Percentiles rank a stretch among this genome's conserved stretches.
These are phyloP conservation scores for Aspergillus texensis DNA, from an alignment of 2,329 filamentous ascomycete genomes.

Conservation along the genomic window DNA sequence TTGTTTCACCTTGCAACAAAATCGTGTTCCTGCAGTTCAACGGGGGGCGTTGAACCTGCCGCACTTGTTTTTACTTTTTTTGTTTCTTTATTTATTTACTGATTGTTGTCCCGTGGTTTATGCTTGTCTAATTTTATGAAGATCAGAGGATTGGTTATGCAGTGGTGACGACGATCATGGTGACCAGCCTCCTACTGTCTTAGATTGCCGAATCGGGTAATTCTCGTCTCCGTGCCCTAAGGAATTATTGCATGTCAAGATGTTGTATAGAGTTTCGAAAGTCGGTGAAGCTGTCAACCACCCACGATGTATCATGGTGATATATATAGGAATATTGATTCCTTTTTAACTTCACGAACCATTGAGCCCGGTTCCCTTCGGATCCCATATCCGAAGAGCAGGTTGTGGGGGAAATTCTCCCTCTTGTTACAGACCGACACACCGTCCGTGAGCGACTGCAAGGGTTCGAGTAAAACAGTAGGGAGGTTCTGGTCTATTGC, in stretches of 20 bases:
- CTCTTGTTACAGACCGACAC: not conserved
- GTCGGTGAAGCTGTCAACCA: not conserved
- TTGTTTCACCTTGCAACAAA: constrained; percentile 20
- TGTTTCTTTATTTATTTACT: not conserved
- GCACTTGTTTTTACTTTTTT: not conserved
- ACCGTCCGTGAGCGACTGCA: not conserved
- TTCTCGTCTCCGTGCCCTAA: not conserved
- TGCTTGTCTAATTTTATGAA: not conserved
- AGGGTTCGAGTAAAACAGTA: constrained; percentile 8
- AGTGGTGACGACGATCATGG: not conserved
- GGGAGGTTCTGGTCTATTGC: constrained; percentile 15
- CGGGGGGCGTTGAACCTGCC: constrained; percentile 12
- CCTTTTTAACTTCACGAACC: not conserved
- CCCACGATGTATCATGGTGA: not conserved
- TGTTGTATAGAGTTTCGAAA: not conserved
- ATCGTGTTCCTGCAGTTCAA: constrained; percentile 13
- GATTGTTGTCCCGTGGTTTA: not conserved
- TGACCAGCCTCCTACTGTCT: not conserved
- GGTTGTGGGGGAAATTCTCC: constrained; percentile 1
- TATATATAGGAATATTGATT: not conserved
- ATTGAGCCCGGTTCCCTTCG: not conserved
- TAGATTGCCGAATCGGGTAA: not conserved
- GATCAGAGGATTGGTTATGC: not conserved
- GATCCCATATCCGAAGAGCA: not conserved
- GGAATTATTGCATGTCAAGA: not conserved